Evolutionary conservation across 805 yeast species (phyloP).

Genomic region (Yamadazyma laniorum): DNA sequence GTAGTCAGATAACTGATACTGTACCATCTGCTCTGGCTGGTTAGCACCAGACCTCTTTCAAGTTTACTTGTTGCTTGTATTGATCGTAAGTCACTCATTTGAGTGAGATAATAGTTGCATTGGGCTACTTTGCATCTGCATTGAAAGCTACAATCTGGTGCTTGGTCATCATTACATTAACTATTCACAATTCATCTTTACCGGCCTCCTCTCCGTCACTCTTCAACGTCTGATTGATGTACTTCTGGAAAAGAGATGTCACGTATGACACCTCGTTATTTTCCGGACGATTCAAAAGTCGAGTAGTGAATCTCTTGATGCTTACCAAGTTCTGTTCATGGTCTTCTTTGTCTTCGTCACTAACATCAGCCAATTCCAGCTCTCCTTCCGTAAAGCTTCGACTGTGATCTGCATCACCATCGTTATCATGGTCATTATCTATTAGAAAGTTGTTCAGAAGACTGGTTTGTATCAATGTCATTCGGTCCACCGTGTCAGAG

Average conservation of each 20-base stretch:
- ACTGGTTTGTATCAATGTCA: constrained; percentile 35
- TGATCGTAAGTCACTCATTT: no score
- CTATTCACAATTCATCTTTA: no score
- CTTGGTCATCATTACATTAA: no score
- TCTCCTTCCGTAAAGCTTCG: constrained; percentile 17
- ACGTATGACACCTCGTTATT: constrained; percentile 30
- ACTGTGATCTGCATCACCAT: constrained; percentile 23
- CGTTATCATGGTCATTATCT: constrained; percentile 33
- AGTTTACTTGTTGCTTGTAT: no score
- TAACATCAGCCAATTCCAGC: constrained; percentile 9
- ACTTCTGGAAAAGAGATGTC: constrained; percentile 36
- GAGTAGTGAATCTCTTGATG: constrained; percentile 25
- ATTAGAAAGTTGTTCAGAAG: constrained; percentile 38
- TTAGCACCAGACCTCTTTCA: no score
- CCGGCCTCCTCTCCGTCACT: not conserved
- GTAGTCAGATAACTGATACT: no score
- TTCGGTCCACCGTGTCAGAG: constrained; percentile 15
- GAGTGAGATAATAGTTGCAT: no score
- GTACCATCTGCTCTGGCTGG: no score
- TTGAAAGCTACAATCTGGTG: no score
- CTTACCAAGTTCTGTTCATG: constrained; percentile 21
- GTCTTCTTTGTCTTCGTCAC: constrained; percentile 7
- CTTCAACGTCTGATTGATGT: constrained; percentile 28
- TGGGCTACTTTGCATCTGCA: no score
- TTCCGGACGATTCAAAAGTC: constrained; percentile 15